Evolutionary conservation across 495 filamentous ascomycete species (phyloP).

Genomic region (Aspergillus conjunctus): DNA sequence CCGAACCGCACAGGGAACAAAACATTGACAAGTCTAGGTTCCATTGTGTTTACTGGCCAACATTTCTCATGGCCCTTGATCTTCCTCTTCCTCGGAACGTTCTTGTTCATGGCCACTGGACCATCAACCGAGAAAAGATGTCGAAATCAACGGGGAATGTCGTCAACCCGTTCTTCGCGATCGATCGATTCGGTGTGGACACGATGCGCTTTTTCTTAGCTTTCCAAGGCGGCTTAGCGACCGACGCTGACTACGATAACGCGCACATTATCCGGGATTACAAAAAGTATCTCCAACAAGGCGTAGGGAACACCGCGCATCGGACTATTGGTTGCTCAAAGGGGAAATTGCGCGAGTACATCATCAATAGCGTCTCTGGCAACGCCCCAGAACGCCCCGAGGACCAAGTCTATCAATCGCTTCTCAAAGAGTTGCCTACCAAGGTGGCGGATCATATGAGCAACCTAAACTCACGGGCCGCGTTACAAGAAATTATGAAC

Average conservation of each 20-base stretch:
- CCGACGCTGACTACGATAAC: slow-evolving; percentile 87
- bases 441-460: slow-evolving; percentile 61
- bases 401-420: slow-evolving; percentile 37
- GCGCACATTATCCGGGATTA: slow-evolving; percentile 71
- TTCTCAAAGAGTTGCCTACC: slow-evolving; percentile 38
- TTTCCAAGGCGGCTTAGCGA: slow-evolving; percentile 68
- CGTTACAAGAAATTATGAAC: slow-evolving; percentile 68
- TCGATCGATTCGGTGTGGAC: slow-evolving; percentile 86
- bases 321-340: slow-evolving; percentile 67
- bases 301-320: slow-evolving; percentile 75
- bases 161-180: slow-evolving; percentile 91
- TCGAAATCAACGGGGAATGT: slow-evolving; percentile 93
- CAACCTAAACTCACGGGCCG: slow-evolving; percentile 61
- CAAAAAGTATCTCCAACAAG: slow-evolving; percentile 70
- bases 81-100: slow-evolving; percentile 81
- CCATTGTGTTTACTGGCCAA: slow-evolving; percentile 98
- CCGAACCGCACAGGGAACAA: not conserved
- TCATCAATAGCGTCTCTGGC: slow-evolving; percentile 45
- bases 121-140: slow-evolving; percentile 87
- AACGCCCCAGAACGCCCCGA: slow-evolving; percentile 29
- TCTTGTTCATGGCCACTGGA: slow-evolving; percentile 93
- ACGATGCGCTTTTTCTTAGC: slow-evolving; percentile 85
- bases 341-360: slow-evolving; percentile 62
- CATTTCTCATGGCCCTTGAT: slow-evolving; percentile 86
- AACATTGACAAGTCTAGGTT: slow-evolving; percentile 52